Base-by-base conservation (phyloP, 2,329 filamentous ascomycete species). In the Pseudogymnoascus sp. region DNA sequence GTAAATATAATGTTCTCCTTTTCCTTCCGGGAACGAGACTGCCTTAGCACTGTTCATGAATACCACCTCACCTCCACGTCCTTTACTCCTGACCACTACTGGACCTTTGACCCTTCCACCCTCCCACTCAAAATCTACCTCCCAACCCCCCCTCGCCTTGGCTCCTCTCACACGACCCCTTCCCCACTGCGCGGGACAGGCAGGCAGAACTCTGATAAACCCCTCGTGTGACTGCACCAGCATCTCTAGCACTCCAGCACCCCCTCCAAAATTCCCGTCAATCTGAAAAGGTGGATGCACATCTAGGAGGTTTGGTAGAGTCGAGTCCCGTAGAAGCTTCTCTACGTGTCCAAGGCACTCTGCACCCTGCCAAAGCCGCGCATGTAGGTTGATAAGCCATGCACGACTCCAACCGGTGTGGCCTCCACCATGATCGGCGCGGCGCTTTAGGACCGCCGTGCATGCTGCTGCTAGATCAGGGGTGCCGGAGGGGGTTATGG, bases 211-310 rank as follows among this genome's bases (percentile, higher is more conserved):
- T 22, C 69, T 65, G 63, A 76, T 71, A n/a, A 68, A 39, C 3
- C 68, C 68, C 35, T 71, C 67, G 58, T 72, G 66, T 61, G 70
- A 65, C 64, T 80, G 77, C 12, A 79, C 62, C 34, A 79, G 62
- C 68, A 75, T 76, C 66, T 80, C 78, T 1, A 76, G 64, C 12
- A 80, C 75, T 1, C 76, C 78, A 3, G 76, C 75, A n/a, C 74
- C 74, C 1, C 74, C 75, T 1, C 78, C 79, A 63, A 80, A 77
- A 60, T 80, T 81, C 1, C 78, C 78, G 64, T 81, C 78, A 20
- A 79, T 78, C 63, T 80, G 78, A 63, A 80, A 79, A 11, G 75
- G 75, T 1, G 76, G 76, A 47, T 77, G 76, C 6, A 71, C 73
- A 58, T 79, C 77, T 2, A 79, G 64, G 61, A 79, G 65, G 64